Evolutionary conservation across 345 rosid species (phyloP).

Genomic region (Lenwebbia sp.): DNA sequence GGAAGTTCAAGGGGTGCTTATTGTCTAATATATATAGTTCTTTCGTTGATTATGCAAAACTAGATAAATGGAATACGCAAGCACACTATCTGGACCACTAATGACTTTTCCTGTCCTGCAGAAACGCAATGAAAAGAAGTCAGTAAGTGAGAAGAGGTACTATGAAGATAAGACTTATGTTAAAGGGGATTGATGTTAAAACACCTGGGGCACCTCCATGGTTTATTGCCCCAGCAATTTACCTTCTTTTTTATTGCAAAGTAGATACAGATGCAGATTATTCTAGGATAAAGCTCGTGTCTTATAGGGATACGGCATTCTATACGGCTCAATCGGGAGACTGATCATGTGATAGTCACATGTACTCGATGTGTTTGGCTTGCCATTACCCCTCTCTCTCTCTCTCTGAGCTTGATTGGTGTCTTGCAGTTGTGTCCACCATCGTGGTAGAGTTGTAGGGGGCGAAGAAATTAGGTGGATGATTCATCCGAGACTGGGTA

Average conservation of each 20-base stretch:
- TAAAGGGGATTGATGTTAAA: slow-evolving; percentile 28
- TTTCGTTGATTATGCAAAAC: not conserved
- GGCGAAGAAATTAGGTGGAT: not conserved
- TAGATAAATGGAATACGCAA: not conserved
- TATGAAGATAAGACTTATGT: slow-evolving; percentile 44
- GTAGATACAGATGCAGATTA: not conserved
- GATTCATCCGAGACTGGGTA: not conserved
- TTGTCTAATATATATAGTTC: not conserved
- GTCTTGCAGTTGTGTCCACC: not conserved
- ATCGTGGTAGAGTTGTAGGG: not conserved
- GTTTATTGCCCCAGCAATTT: not conserved
- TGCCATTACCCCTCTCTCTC: not conserved
- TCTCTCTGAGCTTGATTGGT: not conserved
- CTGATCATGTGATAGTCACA: not conserved
- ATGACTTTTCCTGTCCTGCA: slow-evolving; percentile 10
- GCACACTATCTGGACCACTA: not conserved
- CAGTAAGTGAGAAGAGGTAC: slow-evolving; percentile 50
- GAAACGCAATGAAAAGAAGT: slow-evolving; percentile 73
- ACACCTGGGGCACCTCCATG: not conserved
- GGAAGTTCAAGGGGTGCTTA: not conserved
- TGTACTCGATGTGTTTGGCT: slow-evolving; percentile 3
- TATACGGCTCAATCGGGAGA: not conserved
- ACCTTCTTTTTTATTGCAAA: not conserved
- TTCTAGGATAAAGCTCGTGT: not conserved
- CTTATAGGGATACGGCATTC: not conserved